Evolutionary conservation across 768 basidiomycete species (phyloP), one percentile per base, ranked within the genome.

Genomic region (Cystofilobasidium capitatum): DNA sequence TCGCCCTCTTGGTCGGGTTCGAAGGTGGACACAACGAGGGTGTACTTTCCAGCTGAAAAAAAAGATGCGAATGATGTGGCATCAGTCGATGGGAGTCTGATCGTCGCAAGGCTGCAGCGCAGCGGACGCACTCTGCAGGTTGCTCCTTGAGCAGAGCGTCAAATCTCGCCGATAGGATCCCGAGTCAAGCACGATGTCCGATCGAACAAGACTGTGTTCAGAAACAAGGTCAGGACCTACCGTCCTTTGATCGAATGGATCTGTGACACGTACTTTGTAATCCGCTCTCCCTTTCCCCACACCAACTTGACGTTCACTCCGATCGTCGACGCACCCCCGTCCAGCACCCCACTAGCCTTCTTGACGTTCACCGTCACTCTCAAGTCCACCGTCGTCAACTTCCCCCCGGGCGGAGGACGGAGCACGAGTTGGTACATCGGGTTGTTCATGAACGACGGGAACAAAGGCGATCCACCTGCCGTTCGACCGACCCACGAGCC

Each of bases 361-460:
- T 64, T 69, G 16, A 33, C 20, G 17, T 26, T 44, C 10, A 37
- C 8, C 29, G 12, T 29, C 36, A 26, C 31, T 3, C 22, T 35
- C 6, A 65, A 4, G 14, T 64, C 1, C 14, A 59, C 22, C 51
- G 35, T 60, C 29, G 39, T 69, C 45, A 8, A 47, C n/a, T 12
- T 64, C 16, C 22, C 24, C 3, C 3, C n/a, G 14, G 64, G 14
- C 29, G 72, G 72, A 5, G 82, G 78, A 62, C 81, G 78, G 24
- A 94, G 77, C 9, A 77, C 81, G 17, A 97, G 79, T 64, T 82
- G 81, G 76, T 89, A 97, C 73, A 96, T 91, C 0, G 93, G 93
- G 74, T 97, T 98, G 58, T 83, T 76, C 85, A 94, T 88, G 76
- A 88, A 96, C 0, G 87, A 86, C 0, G 89, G 84, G 71, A 85